Evolutionary conservation across 345 rosid species (phyloP).

Genomic region (Eutrema yunnanense): DNA sequence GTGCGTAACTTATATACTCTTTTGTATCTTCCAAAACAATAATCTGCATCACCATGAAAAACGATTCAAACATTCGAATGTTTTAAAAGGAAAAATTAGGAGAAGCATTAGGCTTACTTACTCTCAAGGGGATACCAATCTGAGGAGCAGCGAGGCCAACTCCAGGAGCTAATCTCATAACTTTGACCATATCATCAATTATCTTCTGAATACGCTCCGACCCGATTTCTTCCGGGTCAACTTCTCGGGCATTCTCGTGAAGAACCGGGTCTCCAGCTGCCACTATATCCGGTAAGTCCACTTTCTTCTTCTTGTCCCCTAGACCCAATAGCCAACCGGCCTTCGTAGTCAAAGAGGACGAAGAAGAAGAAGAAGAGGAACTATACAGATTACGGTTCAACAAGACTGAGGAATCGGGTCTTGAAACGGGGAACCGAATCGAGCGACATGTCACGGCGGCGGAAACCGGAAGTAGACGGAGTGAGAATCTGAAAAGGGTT

Average conservation of each 20-base stretch:
- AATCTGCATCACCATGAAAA: slow-evolving; percentile 39
- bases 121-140: slow-evolving; percentile 76
- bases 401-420: not conserved
- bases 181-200: slow-evolving; percentile 71
- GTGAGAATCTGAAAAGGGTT: slow-evolving; percentile 42
- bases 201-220: slow-evolving; percentile 86
- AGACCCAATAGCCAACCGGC: slow-evolving; percentile 95
- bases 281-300: slow-evolving; percentile 51
- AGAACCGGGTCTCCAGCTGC: slow-evolving; percentile 92
- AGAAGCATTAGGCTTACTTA: not conserved
- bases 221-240: slow-evolving; percentile 64
- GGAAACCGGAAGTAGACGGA: slow-evolving; percentile 48
- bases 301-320: slow-evolving; percentile 62
- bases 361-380: slow-evolving; percentile 23
- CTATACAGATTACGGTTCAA: slow-evolving; percentile 21
- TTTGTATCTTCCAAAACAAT: slow-evolving; percentile 83
- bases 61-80: not conserved
- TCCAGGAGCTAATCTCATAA: slow-evolving; percentile 80
- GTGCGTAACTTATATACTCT: slow-evolving; percentile 75
- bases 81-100: not conserved
- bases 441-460: slow-evolving; percentile 25
- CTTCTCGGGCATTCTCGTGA: slow-evolving; percentile 72
- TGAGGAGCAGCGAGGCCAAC: slow-evolving; percentile 98
- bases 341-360: slow-evolving; percentile 39
- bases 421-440: slow-evolving; percentile 3